Evolutionary conservation across 1,284 basidiomycete species (phyloP).

Genomic region (Cutaneotrichosporon sp.): DNA sequence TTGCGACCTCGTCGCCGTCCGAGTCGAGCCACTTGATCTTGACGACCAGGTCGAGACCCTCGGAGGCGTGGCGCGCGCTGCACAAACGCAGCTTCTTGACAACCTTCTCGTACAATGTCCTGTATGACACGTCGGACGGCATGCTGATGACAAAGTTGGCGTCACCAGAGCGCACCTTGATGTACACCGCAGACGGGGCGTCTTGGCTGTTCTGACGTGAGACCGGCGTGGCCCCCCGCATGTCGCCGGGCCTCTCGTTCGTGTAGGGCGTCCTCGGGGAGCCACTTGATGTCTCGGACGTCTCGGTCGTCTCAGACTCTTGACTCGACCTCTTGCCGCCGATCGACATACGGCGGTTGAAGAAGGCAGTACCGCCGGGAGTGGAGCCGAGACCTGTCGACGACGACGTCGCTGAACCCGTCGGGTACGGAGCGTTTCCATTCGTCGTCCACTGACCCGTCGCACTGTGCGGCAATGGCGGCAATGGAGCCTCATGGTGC

Average conservation of each 20-base stretch:
- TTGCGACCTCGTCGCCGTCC: constrained; percentile 41
- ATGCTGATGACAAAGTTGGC: constrained; percentile 81
- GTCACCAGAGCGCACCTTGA: constrained; percentile 55
- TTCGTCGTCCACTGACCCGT: constrained; percentile 12
- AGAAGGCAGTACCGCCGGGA: constrained; percentile 38
- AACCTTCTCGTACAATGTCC: constrained; percentile 80
- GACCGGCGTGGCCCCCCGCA: constrained; percentile 27
- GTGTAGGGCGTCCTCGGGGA: constrained; percentile 52
- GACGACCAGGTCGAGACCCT: constrained; percentile 63
- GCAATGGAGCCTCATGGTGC: constrained; percentile 25
- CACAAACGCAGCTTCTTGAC: constrained; percentile 86
- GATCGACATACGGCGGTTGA: constrained; percentile 16
- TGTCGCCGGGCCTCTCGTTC: constrained; percentile 53
- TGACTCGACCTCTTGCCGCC: constrained; percentile 36
- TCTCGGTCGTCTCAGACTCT: constrained; percentile 44
- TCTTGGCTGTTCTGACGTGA: constrained; percentile 33
- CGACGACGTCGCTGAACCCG: constrained; percentile 24
- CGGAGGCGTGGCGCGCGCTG: constrained; percentile 66
- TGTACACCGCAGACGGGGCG: constrained; percentile 55
- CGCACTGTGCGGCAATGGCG: constrained; percentile 20
- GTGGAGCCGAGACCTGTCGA: constrained; percentile 25
- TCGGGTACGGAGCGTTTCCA: constrained; percentile 9
- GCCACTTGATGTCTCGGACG: constrained; percentile 44
- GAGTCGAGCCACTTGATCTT: constrained; percentile 43
- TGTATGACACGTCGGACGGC: constrained; percentile 66